Evolutionary conservation across 768 basidiomycete species (phyloP), one percentile per base, ranked within the genome.

Genomic region (Crepidotus variabilis): DNA sequence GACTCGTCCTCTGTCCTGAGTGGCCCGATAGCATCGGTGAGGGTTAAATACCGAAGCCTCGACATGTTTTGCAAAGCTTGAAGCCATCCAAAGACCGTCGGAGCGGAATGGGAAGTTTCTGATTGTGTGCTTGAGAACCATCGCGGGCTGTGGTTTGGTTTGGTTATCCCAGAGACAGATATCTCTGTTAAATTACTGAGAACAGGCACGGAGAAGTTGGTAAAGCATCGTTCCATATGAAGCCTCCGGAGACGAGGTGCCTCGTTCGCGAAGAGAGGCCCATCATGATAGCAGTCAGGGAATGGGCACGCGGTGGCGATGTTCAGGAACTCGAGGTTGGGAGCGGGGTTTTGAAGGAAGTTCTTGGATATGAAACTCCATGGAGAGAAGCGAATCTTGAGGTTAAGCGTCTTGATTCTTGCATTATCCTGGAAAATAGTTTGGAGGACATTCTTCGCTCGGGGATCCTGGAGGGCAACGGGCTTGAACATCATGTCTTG

Each of bases 111-210:
- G 35, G 61, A 51, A 2, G 61, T 55, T 32, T 24, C 55, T 28
- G 53, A 50, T 47, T 57, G 51, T 9, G 60, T 57, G 14, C 8
- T n/a, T 22, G 62, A 16, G 14, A 62, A 51, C n/a, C 32, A 34
- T 0, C 60, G 60, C 8, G 60, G 21, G 18, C 64, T 23, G 6
- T 18, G 36, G 16, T 23, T 9, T 2, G 47, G 54, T n/a, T 47
- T 8, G 50, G 32, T 28, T 23, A 68, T 62, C 28, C 62, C 62
- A 22, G 46, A 49, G 16, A 68, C 60, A 6, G 65, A 63, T 22
- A 68, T 36, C 32, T 62, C 60, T 20, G 67, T 68, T 45, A 68
- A 51, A 22, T 68, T 63, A 23, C 51, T 50, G n/a, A 68, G 63
- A 4, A 52, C 60, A 6, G 52, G 23, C 1, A 65, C 65, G 4